These are phyloP conservation scores for Russula sp. DNA, from an alignment of 768 basidiomycete genomes.

Conservation along the genomic window DNA sequence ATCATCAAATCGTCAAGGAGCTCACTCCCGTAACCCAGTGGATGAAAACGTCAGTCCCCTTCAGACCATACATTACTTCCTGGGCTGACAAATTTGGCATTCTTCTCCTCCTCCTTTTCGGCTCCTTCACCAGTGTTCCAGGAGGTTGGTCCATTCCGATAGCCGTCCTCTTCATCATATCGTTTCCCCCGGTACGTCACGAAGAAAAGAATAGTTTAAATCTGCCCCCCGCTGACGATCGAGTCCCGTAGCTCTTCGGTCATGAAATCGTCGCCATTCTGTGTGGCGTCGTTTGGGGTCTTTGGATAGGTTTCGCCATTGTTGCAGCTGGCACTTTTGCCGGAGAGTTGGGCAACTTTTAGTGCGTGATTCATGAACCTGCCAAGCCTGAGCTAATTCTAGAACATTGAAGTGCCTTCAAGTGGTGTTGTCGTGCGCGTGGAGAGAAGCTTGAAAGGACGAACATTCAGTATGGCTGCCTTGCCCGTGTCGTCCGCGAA, in stretches of 20 bases:
- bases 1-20: slow-evolving; percentile 56
- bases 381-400: too few relatives aligned
- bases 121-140: slow-evolving; percentile 33
- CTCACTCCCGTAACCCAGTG: slow-evolving; percentile 58
- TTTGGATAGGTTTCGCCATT: slow-evolving; percentile 82
- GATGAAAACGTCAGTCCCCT: slow-evolving; percentile 48
- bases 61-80: neutral
- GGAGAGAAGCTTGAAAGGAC: slow-evolving; percentile 57
- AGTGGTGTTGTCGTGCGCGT: slow-evolving; percentile 64
- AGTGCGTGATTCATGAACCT: slow-evolving; percentile 39
- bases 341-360: slow-evolving; percentile 84
- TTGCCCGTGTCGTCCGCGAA: slow-evolving; percentile 60
- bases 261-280: slow-evolving; percentile 88
- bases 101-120: neutral
- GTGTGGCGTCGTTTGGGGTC: slow-evolving; percentile 86
- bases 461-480: slow-evolving; percentile 40
- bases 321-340: slow-evolving; percentile 76
- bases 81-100: neutral
- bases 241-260: slow-evolving; percentile 61
- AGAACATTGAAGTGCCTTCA: slow-evolving; percentile 80
- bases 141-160: slow-evolving; percentile 76
- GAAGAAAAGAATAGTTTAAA: neutral
- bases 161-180: slow-evolving; percentile 72
- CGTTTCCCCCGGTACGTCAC: slow-evolving; percentile 69
- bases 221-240: neutral